Base-by-base conservation (phyloP, 192 early-diverging fungal genomes). In the Geranomyces variabilis region DNA sequence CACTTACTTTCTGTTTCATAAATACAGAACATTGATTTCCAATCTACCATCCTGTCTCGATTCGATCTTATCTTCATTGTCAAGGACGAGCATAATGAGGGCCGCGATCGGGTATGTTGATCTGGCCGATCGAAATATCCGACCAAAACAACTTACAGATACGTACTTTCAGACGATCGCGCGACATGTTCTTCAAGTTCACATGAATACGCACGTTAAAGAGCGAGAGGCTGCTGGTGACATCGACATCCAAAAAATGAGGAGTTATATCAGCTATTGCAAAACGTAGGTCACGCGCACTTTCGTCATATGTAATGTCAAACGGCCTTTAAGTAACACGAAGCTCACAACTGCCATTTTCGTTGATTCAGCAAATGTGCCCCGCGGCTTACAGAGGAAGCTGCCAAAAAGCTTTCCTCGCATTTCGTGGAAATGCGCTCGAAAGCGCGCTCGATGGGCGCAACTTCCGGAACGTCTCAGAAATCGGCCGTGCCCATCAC, bases 61-160 rank as follows among this genome's bases (percentile, higher is more conserved):
- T 99, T 99, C 66, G 97, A 99, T 81, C 91, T 98, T 90, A 99
- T 99, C 70, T 99, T 99, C 68, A 97, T 99, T 73, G 90, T 99
- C 34, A 93, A 92, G 72, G 97, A 99, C 80, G 96, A 95, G 76
- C 96, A 98, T 71, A 94, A 96, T 74, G 94, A 95, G 71, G 81
- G 79, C 73, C 89, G 93, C 30, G 97, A 99, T 86, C 84, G 82
- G 79, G 89, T 89, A 80, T 70, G 59, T 60, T 26, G 29, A 60
- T 26, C 4, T 26, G 15, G 24, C 51, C 51, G 6, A 53, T 3
- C 29, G 30, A 46, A 15, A 57, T 10, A 3, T 30, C 36, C 36
- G n/a, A n/a, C n/a, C n/a, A 7, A 41, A 41, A 41, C 3, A 41
- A n/a, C 51, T 24, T 53, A 28, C 19, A 28, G 2, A 41, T 41